A percentile compares a stretch with the other conserved stretches of the same genome.
Conservation (phyloP, 352 stramenopile species). For the Phytophthora cryptogea region DNA sequence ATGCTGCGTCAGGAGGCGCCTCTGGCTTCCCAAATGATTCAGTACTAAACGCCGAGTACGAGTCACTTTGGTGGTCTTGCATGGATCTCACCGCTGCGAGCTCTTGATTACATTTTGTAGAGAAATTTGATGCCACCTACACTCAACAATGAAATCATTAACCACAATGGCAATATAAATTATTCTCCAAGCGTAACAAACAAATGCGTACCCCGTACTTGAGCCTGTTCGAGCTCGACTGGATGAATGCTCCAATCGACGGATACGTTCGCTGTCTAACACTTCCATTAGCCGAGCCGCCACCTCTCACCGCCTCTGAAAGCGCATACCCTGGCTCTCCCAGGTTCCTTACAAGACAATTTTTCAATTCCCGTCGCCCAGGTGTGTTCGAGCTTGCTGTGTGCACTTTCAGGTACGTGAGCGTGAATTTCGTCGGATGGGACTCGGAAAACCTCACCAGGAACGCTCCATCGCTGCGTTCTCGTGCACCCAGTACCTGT, state of each 20-base stretch:
- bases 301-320: constrained; percentile 40
- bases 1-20: constrained; percentile 15
- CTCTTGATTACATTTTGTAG: constrained; percentile 62
- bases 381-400: constrained; percentile 26
- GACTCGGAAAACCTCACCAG: constrained; percentile 82
- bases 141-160: constrained; percentile 2
- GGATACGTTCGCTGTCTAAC: constrained; percentile 46
- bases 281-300: constrained; percentile 11
- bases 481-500: constrained; percentile 30
- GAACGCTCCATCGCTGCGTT: constrained; percentile 64
- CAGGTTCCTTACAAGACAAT: constrained; percentile 72
- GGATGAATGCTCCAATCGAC: constrained; percentile 71
- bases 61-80: constrained; percentile 55
- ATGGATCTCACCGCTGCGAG: constrained; percentile 42
- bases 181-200: not conserved
- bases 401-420: constrained; percentile 82
- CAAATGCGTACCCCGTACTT: constrained; percentile 54
- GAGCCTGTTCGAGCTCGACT: constrained; percentile 57
- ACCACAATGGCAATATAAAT: not conserved
- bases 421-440: constrained; percentile 74
- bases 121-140: constrained; percentile 58
- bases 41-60: constrained; percentile 72
- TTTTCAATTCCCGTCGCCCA: constrained; percentile 63
- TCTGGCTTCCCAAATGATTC: constrained; percentile 48
- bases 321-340: constrained; percentile 55